Conservation (phyloP, 805 yeast species). For the Hanseniaspora vineae region DNA sequence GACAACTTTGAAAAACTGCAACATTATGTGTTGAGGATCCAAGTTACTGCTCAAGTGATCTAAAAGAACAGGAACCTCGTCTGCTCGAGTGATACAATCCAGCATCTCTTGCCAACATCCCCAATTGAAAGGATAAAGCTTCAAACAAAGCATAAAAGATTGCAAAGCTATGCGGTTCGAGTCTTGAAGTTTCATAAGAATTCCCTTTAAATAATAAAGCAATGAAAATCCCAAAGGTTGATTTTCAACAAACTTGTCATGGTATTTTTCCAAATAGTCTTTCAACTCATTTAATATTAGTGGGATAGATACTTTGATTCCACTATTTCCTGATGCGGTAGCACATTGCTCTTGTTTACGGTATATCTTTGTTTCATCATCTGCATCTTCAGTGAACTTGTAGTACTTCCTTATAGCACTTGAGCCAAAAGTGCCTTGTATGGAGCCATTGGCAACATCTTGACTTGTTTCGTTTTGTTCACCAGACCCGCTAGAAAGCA, state of each 20-base stretch:
- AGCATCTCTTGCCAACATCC: constrained; percentile 79
- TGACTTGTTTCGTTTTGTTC: not conserved
- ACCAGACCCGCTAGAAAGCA: constrained; percentile 13
- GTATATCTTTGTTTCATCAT: not conserved
- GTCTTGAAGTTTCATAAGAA: constrained; percentile 44
- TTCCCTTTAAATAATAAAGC: constrained; percentile 60
- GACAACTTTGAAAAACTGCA: constrained; percentile 50
- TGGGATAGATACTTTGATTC: constrained; percentile 17
- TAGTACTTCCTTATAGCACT: not conserved
- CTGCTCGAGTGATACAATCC: constrained; percentile 44
- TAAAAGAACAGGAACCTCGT: constrained; percentile 39
- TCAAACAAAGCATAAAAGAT: constrained; percentile 46
- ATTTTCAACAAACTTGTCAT: not conserved
- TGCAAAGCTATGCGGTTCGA: constrained; percentile 49
- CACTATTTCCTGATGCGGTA: constrained; percentile 6
- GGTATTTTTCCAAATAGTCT: constrained; percentile 7
- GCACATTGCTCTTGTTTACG: not conserved
- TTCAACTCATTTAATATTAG: constrained; percentile 31
- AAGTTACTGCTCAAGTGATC: constrained; percentile 25
- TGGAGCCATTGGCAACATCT: not conserved
- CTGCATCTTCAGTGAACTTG: not conserved
- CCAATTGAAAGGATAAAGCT: constrained; percentile 79
- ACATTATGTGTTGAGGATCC: constrained; percentile 22
- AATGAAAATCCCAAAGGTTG: constrained; percentile 32
- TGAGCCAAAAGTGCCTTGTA: not conserved